Base-by-base conservation (phyloP, 768 basidiomycete species). In the Phanerodontia chrysosporium region DNA sequence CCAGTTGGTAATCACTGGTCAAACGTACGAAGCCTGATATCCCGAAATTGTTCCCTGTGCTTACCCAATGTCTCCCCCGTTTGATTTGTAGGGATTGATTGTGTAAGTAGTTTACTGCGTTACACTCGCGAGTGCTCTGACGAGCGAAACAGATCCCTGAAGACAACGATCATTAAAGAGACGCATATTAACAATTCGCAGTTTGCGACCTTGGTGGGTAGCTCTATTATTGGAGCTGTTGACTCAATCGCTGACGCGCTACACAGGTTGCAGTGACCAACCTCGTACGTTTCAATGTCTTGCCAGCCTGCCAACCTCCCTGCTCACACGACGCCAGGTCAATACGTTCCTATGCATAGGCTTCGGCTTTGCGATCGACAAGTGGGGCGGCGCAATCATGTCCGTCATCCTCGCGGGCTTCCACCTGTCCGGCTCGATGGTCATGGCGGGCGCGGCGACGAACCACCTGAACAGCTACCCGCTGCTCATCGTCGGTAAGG, bases 1-100 rank as follows among this genome's bases (percentile, higher is more conserved):
- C 8, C 55, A 77, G 75, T 77, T 51, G 75, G 75, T 2, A 76
- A 77, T 60, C 75, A 77, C 58, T 77, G 75, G 75, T 77, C 75
- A 16, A 75, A 74, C 59, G 75, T 76, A 59, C 58, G 73, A 61
- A 1, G 28, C 2, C 25, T 22, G 14, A 32, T 29, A 4, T n/a
- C 7, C 18, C 18, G 39, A 7, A 12, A 7, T 25, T 45, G 25
- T 25, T 18, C 42, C 18, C 35, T 27, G 18, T 29, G 29, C 45
- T 28, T n/a, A 28, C 49, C 49, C 9, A 68, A 30, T 60, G 45
- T 46, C 55, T 49, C 25, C 45, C 56, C 21, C 7, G 25, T 6
- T 1, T 14, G 13, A 75, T 75, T 55, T 76, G 75, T n/a, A 77
- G 76, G 74, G 72, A 42, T 64, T 77, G 27, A 74, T 75, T 59